phyloP scores from a whole-genome alignment of 352 stramenopile genomes.

The Pseudoperonospora humuli region DNA sequence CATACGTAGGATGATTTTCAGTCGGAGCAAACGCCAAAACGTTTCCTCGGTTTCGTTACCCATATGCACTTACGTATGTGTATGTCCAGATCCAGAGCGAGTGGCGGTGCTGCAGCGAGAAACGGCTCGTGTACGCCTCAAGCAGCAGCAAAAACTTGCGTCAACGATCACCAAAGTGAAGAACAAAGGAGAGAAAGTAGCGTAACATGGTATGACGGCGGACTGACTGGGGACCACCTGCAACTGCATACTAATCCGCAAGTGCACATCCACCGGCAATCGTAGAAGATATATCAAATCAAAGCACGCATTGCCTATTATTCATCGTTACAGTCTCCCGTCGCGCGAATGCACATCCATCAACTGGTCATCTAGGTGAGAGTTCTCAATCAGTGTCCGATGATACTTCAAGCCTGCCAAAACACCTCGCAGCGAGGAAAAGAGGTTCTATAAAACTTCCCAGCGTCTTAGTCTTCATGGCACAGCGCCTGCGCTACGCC shows the following conservation, averaged over 20 bases:
- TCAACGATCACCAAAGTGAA: conserved; percentile 10
- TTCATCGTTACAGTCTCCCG: too few relatives aligned
- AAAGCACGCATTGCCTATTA: too few relatives aligned
- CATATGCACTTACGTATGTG: not conserved
- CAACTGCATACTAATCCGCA: too few relatives aligned
- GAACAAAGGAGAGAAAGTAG: not conserved
- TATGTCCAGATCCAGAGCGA: conserved; percentile 34
- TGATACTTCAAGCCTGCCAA: conserved; percentile 5
- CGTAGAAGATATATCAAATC: too few relatives aligned
- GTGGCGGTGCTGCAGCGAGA: conserved; percentile 49
- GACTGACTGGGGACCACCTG: too few relatives aligned
- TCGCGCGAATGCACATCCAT: too few relatives aligned
- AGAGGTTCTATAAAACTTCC: conserved; percentile 2
- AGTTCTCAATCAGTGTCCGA: too few relatives aligned
- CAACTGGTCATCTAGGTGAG: too few relatives aligned
- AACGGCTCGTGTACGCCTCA: conserved; percentile 42
- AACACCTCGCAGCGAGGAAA: not conserved
- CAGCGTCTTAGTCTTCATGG: conserved; percentile 26
- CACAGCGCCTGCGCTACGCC: conserved; percentile 27
- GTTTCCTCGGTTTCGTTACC: conserved; percentile 8
- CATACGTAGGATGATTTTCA: conserved; percentile 21
- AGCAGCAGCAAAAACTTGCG: conserved; percentile 43
- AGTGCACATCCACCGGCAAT: too few relatives aligned
- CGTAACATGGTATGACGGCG: not conserved
- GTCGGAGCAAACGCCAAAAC: not conserved